Evolutionary conservation across 768 basidiomycete species (phyloP), one percentile per base, ranked within the genome.

Genomic region (Phaeolepiota aurea): DNA sequence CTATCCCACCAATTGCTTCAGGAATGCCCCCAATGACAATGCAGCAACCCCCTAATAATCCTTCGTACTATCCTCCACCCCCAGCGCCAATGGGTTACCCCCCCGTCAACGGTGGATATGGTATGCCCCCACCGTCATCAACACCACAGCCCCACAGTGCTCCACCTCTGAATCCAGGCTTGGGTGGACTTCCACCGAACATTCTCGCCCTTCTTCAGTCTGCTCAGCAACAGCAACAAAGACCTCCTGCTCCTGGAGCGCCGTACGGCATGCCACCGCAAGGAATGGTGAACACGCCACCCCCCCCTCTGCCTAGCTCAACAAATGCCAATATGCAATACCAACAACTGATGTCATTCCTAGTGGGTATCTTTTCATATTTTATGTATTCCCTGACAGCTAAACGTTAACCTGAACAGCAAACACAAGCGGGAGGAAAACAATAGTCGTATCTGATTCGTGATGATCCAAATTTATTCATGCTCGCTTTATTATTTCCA

Each of bases 261-360:
- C 50, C 58, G 37, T 69, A 64, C 48, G 63, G 58, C 15, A 58
- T 62, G 46, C 58, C 62, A 7, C 69, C 65, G 20, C 63, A 28
- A 56, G 38, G 38, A 28, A 63, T 70, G 55, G 70, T 69, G 56
- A 69, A 66, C 18, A 59, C 65, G 4, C 63, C 69, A 33, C 68
- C 72, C 2, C 63, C 71, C 14, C 42, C 50, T 14, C 47, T 61
- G 15, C 51, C 59, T 41, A 48, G 62, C 37, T 59, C 66, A 25
- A 60, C 56, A 35, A 38, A 70, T 31, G 61, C 57, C 9, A 66
- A 70, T 41, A 59, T 66, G 1, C 70, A 70, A 49, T 82, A 79
- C 48, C 77, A 79, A 48, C 77, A 82, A 49, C 57, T 85, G 32
- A 81, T 86, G 77, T 72, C 76, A 13, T 85, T 76, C 52, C 63